A percentile compares a stretch with the other conserved stretches of the same genome.
Evolutionary conservation across 129 eudicot species (phyloP).

Genomic region (Escallonia rubra): DNA sequence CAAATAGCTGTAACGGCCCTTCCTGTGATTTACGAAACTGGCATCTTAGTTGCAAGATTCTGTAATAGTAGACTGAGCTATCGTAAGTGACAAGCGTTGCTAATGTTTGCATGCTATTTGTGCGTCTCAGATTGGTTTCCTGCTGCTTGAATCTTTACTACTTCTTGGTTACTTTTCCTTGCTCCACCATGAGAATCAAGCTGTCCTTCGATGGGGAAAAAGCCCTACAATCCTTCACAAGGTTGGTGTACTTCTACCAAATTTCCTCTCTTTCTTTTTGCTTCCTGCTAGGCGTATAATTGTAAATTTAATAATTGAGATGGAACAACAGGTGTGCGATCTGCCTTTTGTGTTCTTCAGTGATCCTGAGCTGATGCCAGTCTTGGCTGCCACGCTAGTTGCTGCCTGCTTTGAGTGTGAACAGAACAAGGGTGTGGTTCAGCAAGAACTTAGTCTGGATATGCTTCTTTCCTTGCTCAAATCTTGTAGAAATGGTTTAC

Average conservation of each 20-base stretch:
- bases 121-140: constrained; percentile 65
- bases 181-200: constrained; percentile 89
- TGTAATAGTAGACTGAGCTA: not conserved
- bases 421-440: constrained; percentile 89
- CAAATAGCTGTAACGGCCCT: too few species aligned
- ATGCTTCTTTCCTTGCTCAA: constrained; percentile 81
- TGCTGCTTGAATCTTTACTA: constrained; percentile 74
- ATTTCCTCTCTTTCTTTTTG: not conserved
- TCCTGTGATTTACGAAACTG: too few species aligned
- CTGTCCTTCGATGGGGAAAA: constrained; percentile 98
- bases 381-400: constrained; percentile 79
- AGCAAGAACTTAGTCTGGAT: constrained; percentile 93
- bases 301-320: constrained; percentile 5
- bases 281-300: not conserved
- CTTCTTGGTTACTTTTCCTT: constrained; percentile 90
- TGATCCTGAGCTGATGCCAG: constrained; percentile 87
- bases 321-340: constrained; percentile 82
- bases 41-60: not conserved
- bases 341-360: constrained; percentile 92
- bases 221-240: constrained; percentile 98
- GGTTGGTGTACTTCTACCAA: constrained; percentile 34
- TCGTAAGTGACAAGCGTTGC: not conserved
- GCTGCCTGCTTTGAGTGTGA: constrained; percentile 87
- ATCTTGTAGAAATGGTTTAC: constrained; percentile 57
- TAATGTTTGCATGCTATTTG: not conserved